Percentiles rank a stretch among this genome's conserved stretches.
These are phyloP conservation scores for Diospyros kaki DNA, from an alignment of 148 eudicot species.

Conservation along the genomic window DNA sequence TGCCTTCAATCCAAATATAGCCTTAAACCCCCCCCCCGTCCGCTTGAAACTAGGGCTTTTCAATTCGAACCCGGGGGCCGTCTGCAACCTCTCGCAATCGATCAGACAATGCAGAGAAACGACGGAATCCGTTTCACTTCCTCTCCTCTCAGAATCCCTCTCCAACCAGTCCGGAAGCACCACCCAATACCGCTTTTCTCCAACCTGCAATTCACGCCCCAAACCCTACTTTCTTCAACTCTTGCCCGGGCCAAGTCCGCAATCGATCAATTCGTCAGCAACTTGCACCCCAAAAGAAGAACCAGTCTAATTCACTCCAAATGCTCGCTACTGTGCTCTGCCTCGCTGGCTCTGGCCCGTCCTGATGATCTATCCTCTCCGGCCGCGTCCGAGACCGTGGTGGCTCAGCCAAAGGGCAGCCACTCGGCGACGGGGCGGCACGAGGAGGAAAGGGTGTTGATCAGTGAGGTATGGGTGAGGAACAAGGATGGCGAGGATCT, in stretches of 20 bases:
- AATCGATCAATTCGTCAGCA: slow-evolving; percentile 8
- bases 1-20: too few relatives aligned
- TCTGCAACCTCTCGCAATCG: background rate
- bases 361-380: slow-evolving; percentile 20
- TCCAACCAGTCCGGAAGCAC: slow-evolving; percentile 8
- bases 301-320: slow-evolving; percentile 7
- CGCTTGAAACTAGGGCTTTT: background rate
- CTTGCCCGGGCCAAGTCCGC: slow-evolving; percentile 26
- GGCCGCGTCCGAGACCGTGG: slow-evolving; percentile 11
- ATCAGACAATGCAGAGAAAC: slow-evolving; percentile 47
- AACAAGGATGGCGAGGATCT: slow-evolving; percentile 89
- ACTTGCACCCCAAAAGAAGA: background rate
- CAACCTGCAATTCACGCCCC: slow-evolving; percentile 40
- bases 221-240: slow-evolving; percentile 31
- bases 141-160: slow-evolving; percentile 51
- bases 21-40: background rate
- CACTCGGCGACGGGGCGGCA: slow-evolving; percentile 35
- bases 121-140: slow-evolving; percentile 52
- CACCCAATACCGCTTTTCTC: slow-evolving; percentile 18
- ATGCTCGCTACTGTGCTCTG: slow-evolving; percentile 43
- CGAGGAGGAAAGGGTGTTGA: slow-evolving; percentile 89
- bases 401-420: slow-evolving; percentile 21
- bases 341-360: slow-evolving; percentile 36
- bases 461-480: slow-evolving; percentile 86
- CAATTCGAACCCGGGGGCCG: background rate